Evolutionary conservation across 768 basidiomycete genomes (phyloP), one percentile per base, ranked within the genome.

Genomic region (Cubamyces lactineus): DNA sequence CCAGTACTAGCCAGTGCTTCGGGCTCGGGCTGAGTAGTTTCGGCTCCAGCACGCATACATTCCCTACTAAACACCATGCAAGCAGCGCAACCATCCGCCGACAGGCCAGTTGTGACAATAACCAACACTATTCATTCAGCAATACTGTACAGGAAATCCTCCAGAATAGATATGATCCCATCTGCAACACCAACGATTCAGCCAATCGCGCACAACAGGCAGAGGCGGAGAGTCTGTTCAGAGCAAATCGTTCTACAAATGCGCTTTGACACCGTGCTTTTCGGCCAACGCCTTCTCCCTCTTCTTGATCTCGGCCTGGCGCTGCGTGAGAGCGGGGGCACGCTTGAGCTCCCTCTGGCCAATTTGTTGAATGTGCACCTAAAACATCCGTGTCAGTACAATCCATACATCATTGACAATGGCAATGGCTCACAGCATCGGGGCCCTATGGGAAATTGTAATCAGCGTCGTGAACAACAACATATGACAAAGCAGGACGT

Each of bases 341-440:
- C 93, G 86, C 76, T 84, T 90, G 66, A 98, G 79, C 76, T 98
- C 96, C 47, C 87, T 80, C 70, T 89, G 89, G 9, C 96, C 96
- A 46, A 98, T 91, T 76, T 98, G 96, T 73, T 96, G 94, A 53
- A 97, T 89, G 76, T 98, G 96, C 2, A 97, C 93, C 83, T 92
- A 75, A 43, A 75, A 65, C 45, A 30, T 16, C 53, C 11, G 30
- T 5, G 47, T 65, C 28, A 68, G 57, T 24, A 39, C 38, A 47
- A n/a, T 12, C 19, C 16, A 23, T n/a, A 38, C 11, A 26, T 12
- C 42, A 2, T 6, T n/a, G n/a, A n/a, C 17, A 5, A 5, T 28
- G 38, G 45, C 11, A 16, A 47, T 51, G 21, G 75, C 83, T 65
- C 64, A 87, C 89, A 69, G 88, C 91, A 70, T 92, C 91, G 43